phyloP scores from a whole-genome alignment of 257 asterid genomes.

The Parsonsia alboflavescens region DNA sequence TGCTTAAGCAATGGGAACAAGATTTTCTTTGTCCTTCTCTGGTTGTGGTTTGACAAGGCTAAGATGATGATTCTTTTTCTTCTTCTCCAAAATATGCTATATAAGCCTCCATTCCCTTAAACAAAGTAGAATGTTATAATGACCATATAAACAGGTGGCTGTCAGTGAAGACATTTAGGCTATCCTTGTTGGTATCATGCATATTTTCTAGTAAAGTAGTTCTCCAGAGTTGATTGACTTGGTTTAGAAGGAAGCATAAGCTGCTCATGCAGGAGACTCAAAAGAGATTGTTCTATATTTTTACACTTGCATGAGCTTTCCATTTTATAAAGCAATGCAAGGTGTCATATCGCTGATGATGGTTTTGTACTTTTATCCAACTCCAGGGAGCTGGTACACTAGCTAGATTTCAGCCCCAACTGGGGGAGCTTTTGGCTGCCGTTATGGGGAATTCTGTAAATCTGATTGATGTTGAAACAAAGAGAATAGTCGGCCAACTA shows the following conservation, averaged over 20 bases:
- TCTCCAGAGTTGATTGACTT: not conserved
- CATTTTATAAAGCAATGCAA: not conserved
- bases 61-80: not conserved
- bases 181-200: not conserved
- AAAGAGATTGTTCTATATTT: not conserved
- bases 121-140: too few species aligned
- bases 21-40: not conserved
- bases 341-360: not conserved
- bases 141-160: too few species aligned
- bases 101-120: not conserved
- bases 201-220: not conserved
- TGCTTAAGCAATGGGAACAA: not conserved
- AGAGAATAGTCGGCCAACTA: slow-evolving; percentile 18
- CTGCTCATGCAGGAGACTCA: not conserved
- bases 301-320: not conserved
- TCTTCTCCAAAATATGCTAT: not conserved
- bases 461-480: slow-evolving; percentile 37
- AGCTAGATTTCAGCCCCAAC: slow-evolving; percentile 44
- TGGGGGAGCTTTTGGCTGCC: slow-evolving; percentile 37
- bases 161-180: not conserved
- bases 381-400: slow-evolving; percentile 42
- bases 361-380: slow-evolving; percentile 16
- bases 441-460: slow-evolving; percentile 36
- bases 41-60: not conserved
- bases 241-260: not conserved